Conservation (phyloP, 1,139 yeast genomes). For the Pichia norvegensis region DNA sequence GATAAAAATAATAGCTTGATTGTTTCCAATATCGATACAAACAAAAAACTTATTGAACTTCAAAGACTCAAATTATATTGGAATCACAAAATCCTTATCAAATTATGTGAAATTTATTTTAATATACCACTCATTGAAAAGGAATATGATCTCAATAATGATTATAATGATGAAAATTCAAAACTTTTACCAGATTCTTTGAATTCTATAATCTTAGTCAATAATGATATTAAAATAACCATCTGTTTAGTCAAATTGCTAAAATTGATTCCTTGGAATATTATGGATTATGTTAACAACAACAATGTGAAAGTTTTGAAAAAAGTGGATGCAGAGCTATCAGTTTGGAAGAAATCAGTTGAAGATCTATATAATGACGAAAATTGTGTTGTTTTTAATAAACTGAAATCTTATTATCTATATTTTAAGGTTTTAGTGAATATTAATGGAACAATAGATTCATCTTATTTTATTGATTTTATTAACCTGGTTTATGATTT, state of each 20-base stretch:
- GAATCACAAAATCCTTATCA: slow-evolving; percentile 48
- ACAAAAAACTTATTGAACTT: slow-evolving; percentile 28
- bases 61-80: slow-evolving; percentile 54
- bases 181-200: slow-evolving; percentile 18
- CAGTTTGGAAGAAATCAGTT: slow-evolving; percentile 20
- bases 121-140: slow-evolving; percentile 35
- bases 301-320: slow-evolving; percentile 12
- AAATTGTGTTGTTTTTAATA: slow-evolving; percentile 19
- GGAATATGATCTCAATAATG: slow-evolving; percentile 2
- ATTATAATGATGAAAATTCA: neutral
- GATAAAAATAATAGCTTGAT: slow-evolving; percentile 14
- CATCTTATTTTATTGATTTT: slow-evolving; percentile 16
- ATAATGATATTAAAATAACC: slow-evolving; percentile 25
- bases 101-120: slow-evolving; percentile 37
- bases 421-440: slow-evolving; percentile 24
- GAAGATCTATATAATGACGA: slow-evolving; percentile 18
- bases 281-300: slow-evolving; percentile 18
- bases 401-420: slow-evolving; percentile 24
- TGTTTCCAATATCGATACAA: slow-evolving; percentile 7
- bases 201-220: slow-evolving; percentile 25
- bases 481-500: slow-evolving; percentile 20
- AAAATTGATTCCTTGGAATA: slow-evolving; percentile 25
- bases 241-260: slow-evolving; percentile 22
- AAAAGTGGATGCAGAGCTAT: slow-evolving; percentile 19
- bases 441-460: slow-evolving; percentile 14